Base-by-base conservation (phyloP, 495 filamentous ascomycete species). In the Podospora pseudopauciseta region DNA sequence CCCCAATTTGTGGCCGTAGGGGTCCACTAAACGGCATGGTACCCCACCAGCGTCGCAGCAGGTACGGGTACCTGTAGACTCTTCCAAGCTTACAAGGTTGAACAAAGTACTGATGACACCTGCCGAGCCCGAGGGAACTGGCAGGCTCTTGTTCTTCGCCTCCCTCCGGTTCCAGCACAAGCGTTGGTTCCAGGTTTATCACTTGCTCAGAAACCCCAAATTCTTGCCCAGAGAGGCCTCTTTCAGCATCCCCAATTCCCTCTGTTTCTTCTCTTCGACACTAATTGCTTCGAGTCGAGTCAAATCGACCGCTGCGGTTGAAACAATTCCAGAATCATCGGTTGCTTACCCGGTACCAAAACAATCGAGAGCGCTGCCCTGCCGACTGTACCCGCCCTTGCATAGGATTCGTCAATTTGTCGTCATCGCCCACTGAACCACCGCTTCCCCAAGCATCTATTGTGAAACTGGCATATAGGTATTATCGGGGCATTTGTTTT, bases 101-200 rank as follows among this genome's bases (percentile, higher is more conserved):
- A 11, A 49, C 39, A 49, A 49, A 49, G 39, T 49, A 49, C 39
- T 49, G 39, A 61, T 61, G 59, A 26, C 59, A 61, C 59, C 59
- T 3, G 39, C 39, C 39, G 39, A 28, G 16, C 30, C 61, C 61
- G 18, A 62, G 27, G 16, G 16, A 49, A 32, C 61, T 19, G n/a
- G n/a, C 30, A 18, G n/a, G 28, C 30, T 63, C 34, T 60, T n/a
- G 9, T 63, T 49, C 61, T 49, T 63, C 61, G 61, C 61, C 61
- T 63, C 61, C 30, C 30, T 16, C 2, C 30, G 23, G 55, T 19
- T 16, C 55, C 23, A 20, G n/a, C n/a, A 19, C 55, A 9, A 58
- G n/a, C 55, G 61, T 63, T 63, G 61, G 61, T 63, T 63, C 61
- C 61, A 63, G 34, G 34, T 63, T 63, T 63, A 34, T 63, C 39